phyloP scores from a whole-genome alignment of 208 protist species.

The Phytomonas serpens region DNA sequence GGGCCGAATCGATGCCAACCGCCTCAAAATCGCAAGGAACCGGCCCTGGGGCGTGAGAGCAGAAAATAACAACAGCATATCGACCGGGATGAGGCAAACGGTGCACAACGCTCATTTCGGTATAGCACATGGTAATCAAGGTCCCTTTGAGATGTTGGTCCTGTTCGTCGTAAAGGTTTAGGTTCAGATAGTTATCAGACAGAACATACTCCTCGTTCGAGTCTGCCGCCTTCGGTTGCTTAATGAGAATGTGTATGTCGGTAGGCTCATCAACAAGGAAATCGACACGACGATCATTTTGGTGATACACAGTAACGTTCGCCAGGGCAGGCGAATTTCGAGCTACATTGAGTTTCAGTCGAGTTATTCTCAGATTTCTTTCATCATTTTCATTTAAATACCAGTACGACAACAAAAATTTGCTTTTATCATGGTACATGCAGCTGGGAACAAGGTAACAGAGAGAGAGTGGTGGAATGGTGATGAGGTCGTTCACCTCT shows the following conservation, averaged over 20 bases:
- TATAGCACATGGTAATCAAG: constrained; percentile 37
- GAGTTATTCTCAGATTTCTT: constrained; percentile 18
- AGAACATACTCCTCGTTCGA: constrained; percentile 25
- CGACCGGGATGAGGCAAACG: constrained; percentile 41
- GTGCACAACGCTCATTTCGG: constrained; percentile 44
- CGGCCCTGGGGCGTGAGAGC: constrained; percentile 32
- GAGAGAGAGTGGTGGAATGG: constrained; percentile 37
- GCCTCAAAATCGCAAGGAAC: constrained; percentile 67
- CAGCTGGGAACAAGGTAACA: constrained; percentile 43
- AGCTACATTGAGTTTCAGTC: constrained; percentile 29
- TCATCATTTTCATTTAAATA: constrained; percentile 20
- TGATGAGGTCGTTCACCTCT: constrained; percentile 35
- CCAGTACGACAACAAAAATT: constrained; percentile 66
- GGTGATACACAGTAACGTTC: constrained; percentile 25
- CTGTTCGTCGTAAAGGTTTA: constrained; percentile 47
- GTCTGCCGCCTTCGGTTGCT: constrained; percentile 27
- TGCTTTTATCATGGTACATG: constrained; percentile 28
- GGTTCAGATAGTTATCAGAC: constrained; percentile 38
- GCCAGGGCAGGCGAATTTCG: constrained; percentile 29
- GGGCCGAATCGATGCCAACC: constrained; percentile 40
- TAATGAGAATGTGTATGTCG: constrained; percentile 43
- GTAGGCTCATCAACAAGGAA: constrained; percentile 48
- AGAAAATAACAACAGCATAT: constrained; percentile 64
- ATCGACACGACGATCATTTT: constrained; percentile 40
- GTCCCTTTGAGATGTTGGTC: constrained; percentile 34